These are phyloP conservation scores for Komagataella phaffii DNA, from an alignment of 805 yeast species.

Conservation along the genomic window DNA sequence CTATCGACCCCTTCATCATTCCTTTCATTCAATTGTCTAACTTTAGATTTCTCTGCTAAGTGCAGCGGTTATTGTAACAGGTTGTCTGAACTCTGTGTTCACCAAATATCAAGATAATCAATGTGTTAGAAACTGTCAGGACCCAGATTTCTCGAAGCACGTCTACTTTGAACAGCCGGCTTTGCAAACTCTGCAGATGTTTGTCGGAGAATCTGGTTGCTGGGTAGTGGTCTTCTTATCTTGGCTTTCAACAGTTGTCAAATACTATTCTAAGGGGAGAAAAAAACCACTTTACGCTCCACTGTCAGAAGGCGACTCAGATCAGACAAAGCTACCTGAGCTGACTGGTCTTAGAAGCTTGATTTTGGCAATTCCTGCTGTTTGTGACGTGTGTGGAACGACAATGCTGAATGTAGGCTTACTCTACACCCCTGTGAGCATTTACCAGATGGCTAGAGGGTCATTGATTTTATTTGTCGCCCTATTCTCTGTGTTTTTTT, in stretches of 20 bases:
- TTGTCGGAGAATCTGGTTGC: conserved; percentile 48
- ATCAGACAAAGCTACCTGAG: background rate
- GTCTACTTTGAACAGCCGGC: conserved; percentile 63
- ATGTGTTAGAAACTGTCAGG: conserved; percentile 44
- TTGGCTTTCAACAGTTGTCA: background rate
- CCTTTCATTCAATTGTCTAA: background rate
- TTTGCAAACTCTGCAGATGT: conserved; percentile 71
- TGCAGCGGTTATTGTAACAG: conserved; percentile 49
- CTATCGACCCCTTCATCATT: background rate
- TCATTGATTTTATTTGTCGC: conserved; percentile 69
- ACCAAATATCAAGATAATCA: conserved; percentile 70
- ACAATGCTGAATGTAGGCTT: conserved; percentile 69
- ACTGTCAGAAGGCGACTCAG: background rate
- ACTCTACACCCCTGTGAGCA: conserved; percentile 61
- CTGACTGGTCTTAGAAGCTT: conserved; percentile 14
- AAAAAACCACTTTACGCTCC: background rate
- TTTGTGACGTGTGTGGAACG: conserved; percentile 62
- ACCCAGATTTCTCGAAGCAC: conserved; percentile 26
- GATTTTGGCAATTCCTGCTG: conserved; percentile 44
- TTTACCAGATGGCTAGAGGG: conserved; percentile 82
- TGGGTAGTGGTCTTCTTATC: conserved; percentile 17
- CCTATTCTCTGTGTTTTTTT: conserved; percentile 47
- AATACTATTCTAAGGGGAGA: background rate
- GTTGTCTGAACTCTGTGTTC: conserved; percentile 59
- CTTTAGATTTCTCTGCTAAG: conserved; percentile 18